These are phyloP conservation scores for Pseudozyma thailandica DNA, from an alignment of 1,284 basidiomycete genomes.

Conservation along the genomic window DNA sequence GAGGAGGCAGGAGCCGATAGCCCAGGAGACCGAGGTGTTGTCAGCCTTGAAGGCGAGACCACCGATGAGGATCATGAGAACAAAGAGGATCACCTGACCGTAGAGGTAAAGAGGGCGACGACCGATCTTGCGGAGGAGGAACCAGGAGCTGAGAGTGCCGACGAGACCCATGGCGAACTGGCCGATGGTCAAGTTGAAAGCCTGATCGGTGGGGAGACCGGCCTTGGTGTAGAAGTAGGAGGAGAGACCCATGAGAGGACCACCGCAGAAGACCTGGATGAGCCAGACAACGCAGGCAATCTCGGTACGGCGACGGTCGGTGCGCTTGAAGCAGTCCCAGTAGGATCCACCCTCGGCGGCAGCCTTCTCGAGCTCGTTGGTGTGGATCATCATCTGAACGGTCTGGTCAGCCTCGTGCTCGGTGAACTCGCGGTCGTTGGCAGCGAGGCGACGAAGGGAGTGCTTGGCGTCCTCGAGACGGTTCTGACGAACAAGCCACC, in stretches of 20 bases:
- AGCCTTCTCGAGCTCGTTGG: slow-evolving; percentile 69
- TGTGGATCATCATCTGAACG: slow-evolving; percentile 70
- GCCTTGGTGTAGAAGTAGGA: slow-evolving; percentile 70
- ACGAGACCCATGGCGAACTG: slow-evolving; percentile 67
- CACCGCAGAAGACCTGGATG: slow-evolving; percentile 67
- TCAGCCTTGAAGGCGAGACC: slow-evolving; percentile 63
- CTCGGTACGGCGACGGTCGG: slow-evolving; percentile 70
- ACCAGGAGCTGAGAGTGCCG: slow-evolving; percentile 69
- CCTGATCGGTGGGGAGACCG: slow-evolving; percentile 67
- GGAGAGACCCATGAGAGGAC: slow-evolving; percentile 62
- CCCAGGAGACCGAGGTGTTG: slow-evolving; percentile 57
- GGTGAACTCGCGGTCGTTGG: slow-evolving; percentile 53
- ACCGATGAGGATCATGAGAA: slow-evolving; percentile 71
- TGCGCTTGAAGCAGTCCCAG: slow-evolving; percentile 70
- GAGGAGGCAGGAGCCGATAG: slow-evolving; percentile 70
- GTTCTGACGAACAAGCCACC: slow-evolving; percentile 71
- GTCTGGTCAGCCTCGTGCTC: slow-evolving; percentile 69
- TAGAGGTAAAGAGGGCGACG: slow-evolving; percentile 71
- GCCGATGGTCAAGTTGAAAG: slow-evolving; percentile 70
- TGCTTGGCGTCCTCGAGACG: slow-evolving; percentile 70
- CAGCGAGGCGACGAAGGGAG: slow-evolving; percentile 68
- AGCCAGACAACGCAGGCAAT: slow-evolving; percentile 68
- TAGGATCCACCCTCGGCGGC: slow-evolving; percentile 67
- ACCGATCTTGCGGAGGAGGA: slow-evolving; percentile 69
- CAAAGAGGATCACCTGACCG: slow-evolving; percentile 70